These are phyloP conservation scores for Seminavis robusta DNA, from an alignment of 108 stramenopile species.

Conservation along the genomic window DNA sequence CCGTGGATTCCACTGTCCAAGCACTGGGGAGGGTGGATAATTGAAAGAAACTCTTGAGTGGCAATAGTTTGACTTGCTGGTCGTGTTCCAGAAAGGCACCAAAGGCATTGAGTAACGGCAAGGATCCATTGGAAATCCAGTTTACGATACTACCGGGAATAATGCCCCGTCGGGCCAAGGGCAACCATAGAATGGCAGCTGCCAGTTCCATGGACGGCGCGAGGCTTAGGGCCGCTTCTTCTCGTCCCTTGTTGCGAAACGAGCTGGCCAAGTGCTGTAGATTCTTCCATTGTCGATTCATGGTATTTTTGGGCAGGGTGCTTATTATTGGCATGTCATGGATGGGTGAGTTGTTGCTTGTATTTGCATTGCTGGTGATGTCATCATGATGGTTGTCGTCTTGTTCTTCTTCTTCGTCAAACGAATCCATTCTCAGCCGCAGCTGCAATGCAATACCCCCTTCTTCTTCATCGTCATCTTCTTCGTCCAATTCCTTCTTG, in stretches of 20 bases:
- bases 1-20: too few species aligned
- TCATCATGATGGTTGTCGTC: slow-evolving; percentile 7
- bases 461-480: neutral
- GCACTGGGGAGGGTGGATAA: slow-evolving; percentile 22
- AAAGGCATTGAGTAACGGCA: slow-evolving; percentile 56
- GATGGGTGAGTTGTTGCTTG: slow-evolving; percentile 11
- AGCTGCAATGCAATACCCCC: neutral
- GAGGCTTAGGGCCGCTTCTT: slow-evolving; percentile 45
- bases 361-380: slow-evolving; percentile 8
- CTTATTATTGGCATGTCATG: neutral
- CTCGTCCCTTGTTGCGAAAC: slow-evolving; percentile 22
- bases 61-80: slow-evolving; percentile 25
- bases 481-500: neutral
- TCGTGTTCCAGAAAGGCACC: slow-evolving; percentile 25
- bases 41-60: slow-evolving; percentile 34
- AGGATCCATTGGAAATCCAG: slow-evolving; percentile 55
- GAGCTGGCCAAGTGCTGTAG: slow-evolving; percentile 13
- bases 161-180: slow-evolving; percentile 43
- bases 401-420: slow-evolving; percentile 6
- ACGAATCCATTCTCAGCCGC: slow-evolving; percentile 1
- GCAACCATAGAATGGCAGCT: slow-evolving; percentile 48
- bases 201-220: slow-evolving; percentile 46
- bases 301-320: neutral
- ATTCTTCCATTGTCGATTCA: slow-evolving; percentile 8
- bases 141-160: slow-evolving; percentile 33